Conservation (phyloP, 2,329 filamentous ascomycete species). For the Diaporthe sp. region DNA sequence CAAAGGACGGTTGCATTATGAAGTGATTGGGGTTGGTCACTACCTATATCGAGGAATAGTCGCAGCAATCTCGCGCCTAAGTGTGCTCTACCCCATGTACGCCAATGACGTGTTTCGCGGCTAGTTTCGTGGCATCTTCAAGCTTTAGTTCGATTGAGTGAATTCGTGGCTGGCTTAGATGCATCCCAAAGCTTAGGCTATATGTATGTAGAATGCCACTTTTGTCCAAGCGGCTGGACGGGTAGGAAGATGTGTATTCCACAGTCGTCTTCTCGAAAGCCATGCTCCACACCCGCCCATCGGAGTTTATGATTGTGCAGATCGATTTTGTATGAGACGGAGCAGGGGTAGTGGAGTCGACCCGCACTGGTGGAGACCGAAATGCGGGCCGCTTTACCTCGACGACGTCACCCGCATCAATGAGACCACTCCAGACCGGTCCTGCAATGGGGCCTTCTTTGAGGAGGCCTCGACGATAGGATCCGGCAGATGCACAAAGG, state of each 20-base stretch:
- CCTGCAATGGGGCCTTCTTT: neutral
- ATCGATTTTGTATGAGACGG: conserved; percentile 23
- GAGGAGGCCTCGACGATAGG: neutral
- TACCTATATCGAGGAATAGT: neutral
- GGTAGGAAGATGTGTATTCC: neutral
- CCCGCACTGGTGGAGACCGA: neutral
- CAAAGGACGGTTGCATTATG: neutral
- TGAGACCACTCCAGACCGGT: conserved; percentile 4
- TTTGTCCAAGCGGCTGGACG: neutral
- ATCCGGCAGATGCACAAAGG: neutral
- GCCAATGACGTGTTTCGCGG: neutral
- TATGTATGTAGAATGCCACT: neutral
- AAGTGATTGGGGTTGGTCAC: neutral
- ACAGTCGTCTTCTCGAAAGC: neutral
- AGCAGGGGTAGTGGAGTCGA: conserved; percentile 7
- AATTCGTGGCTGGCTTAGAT: neutral
- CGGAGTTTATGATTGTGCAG: neutral
- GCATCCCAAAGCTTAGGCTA: neutral
- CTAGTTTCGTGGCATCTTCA: neutral
- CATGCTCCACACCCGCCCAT: neutral
- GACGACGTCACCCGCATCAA: neutral
- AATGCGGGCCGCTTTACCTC: conserved; percentile 17
- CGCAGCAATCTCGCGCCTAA: neutral
- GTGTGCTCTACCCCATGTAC: neutral
- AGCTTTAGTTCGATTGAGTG: neutral